Conservation (phyloP, 2,329 filamentous ascomycete species). For the Chaetomiaceae sp. region DNA sequence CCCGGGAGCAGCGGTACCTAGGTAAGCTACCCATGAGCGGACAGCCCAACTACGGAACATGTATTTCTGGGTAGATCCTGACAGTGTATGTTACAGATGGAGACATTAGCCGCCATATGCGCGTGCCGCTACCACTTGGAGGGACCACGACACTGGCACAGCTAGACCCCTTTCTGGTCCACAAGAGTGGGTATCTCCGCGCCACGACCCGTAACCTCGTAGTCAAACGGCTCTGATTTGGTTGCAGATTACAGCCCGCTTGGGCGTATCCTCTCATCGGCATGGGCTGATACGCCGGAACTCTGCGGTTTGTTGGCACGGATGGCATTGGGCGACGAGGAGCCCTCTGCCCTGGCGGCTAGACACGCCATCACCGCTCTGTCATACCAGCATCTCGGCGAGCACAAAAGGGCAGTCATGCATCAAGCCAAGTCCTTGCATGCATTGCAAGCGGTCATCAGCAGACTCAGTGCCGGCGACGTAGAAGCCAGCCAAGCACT, state of each 20-base stretch:
- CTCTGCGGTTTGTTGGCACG: neutral
- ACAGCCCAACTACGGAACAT: too few relatives aligned
- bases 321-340: neutral
- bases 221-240: too few relatives aligned
- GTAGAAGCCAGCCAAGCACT: neutral
- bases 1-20: neutral
- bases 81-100: too few relatives aligned
- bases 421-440: neutral
- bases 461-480: neutral
- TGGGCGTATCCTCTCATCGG: neutral
- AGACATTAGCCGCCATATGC: too few relatives aligned
- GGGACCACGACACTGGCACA: neutral
- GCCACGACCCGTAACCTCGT: too few relatives aligned
- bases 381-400: neutral
- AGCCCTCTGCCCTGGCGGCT: neutral
- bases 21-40: neutral
- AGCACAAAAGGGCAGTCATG: neutral
- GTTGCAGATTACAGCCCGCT: neutral
- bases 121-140: too few relatives aligned
- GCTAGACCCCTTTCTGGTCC: neutral
- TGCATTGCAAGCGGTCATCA: neutral
- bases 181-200: neutral
- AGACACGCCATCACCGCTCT: neutral
- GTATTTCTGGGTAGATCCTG: too few relatives aligned
- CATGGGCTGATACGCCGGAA: neutral